Conservation (phyloP, 2,329 filamentous ascomycete species). For the Talaromyces islandicus region DNA sequence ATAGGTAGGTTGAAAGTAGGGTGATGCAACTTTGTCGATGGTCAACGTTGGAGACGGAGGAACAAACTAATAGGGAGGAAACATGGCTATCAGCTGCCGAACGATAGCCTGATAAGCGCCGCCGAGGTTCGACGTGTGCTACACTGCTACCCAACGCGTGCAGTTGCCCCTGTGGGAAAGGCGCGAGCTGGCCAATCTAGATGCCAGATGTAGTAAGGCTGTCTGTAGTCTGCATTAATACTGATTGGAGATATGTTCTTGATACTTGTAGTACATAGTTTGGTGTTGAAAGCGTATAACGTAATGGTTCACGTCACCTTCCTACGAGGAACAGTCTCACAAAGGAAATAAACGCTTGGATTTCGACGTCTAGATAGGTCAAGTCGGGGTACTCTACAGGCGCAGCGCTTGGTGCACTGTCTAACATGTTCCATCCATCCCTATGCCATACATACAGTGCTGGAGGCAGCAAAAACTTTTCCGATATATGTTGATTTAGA, state of each 20-base stretch:
- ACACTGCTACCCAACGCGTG: constrained; percentile 10
- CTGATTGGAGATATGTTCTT: neutral
- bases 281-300: neutral
- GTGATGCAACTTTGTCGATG: neutral
- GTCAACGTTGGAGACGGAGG: neutral
- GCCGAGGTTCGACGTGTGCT: neutral
- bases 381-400: constrained; percentile 32
- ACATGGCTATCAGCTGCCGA: neutral
- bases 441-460: constrained; percentile 13
- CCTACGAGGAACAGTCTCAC: neutral
- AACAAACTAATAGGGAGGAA: neutral
- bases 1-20: neutral
- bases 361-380: constrained; percentile 30
- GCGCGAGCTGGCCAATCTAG: constrained; percentile 7
- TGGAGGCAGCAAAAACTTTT: constrained; percentile 10
- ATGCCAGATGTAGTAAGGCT: constrained; percentile 4
- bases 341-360: constrained; percentile 9
- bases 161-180: constrained; percentile 19
- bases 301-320: neutral
- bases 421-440: neutral
- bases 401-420: constrained; percentile 9
- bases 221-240: neutral
- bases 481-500: constrained; percentile 21
- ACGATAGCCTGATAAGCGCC: neutral
- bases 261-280: neutral